Evolutionary conservation across 2,329 filamentous ascomycete species (phyloP).

Genomic region (Arthrobotrys musiformis): DNA sequence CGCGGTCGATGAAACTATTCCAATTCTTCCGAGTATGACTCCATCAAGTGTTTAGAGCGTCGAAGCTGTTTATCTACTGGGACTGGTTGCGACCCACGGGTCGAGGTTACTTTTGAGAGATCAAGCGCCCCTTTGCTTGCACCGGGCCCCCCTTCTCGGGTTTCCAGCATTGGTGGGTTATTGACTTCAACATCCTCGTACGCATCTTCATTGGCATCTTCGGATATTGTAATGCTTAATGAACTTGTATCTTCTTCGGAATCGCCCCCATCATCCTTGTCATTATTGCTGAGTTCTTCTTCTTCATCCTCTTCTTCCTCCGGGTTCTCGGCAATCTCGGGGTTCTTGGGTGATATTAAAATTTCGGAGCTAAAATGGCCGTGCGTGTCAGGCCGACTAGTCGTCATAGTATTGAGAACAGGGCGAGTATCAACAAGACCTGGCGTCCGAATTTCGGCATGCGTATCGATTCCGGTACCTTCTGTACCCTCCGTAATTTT

Average conservation of each 20-base stretch:
- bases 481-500: conserved; percentile 18
- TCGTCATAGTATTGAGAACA: background rate
- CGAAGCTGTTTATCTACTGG: background rate
- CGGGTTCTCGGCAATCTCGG: background rate
- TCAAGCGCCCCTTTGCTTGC: conserved; percentile 8
- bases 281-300: too few species aligned
- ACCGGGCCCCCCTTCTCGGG: background rate
- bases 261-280: background rate
- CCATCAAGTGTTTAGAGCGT: background rate
- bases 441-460: conserved; percentile 1
- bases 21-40: background rate
- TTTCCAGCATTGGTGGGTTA: background rate
- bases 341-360: conserved; percentile 7
- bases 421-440: background rate
- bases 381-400: conserved; percentile 10
- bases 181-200: background rate
- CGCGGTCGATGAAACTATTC: background rate
- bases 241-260: conserved; percentile 1
- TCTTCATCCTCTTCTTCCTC: conserved; percentile 7
- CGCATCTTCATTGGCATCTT: background rate
- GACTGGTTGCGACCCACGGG: background rate
- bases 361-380: conserved; percentile 19
- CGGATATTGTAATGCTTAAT: background rate
- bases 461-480: background rate
- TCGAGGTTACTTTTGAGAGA: background rate